These are phyloP conservation scores for Trametes coccinea DNA, from an alignment of 768 basidiomycete genomes.

Conservation along the genomic window DNA sequence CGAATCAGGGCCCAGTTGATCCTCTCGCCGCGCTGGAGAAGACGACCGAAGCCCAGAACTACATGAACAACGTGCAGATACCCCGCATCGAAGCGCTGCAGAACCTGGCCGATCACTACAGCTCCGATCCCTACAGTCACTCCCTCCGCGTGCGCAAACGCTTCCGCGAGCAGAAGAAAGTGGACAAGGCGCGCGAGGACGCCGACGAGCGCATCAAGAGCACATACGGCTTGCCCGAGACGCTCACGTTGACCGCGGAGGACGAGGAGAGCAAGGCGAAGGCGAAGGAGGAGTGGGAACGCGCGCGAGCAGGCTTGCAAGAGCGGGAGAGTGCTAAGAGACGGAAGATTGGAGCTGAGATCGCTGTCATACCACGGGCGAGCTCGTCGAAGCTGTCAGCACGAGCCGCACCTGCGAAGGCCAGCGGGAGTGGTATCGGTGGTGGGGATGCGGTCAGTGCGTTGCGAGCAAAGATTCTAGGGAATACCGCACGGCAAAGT, in stretches of 20 bases:
- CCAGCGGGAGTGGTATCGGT: slow-evolving; percentile 15
- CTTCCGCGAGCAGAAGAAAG: slow-evolving; percentile 87
- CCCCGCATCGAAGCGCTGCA: slow-evolving; percentile 84
- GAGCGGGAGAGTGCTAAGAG: slow-evolving; percentile 47
- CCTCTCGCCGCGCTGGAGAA: slow-evolving; percentile 91
- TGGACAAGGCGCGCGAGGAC: slow-evolving; percentile 64
- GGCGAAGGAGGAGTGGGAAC: slow-evolving; percentile 65
- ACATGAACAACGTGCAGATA: slow-evolving; percentile 69
- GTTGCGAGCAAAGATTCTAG: slow-evolving; percentile 57
- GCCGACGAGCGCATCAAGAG: slow-evolving; percentile 73
- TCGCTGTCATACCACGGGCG: slow-evolving; percentile 13
- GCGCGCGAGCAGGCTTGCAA: slow-evolving; percentile 49
- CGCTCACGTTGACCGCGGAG: slow-evolving; percentile 64
- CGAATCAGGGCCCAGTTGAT: slow-evolving; percentile 62
- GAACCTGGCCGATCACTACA: slow-evolving; percentile 71
- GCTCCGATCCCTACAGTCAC: slow-evolving; percentile 83
- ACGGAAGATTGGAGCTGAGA: slow-evolving; percentile 37
- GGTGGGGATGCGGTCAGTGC: slow-evolving; percentile 28
- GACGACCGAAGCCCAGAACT: slow-evolving; percentile 73
- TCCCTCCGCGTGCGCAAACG: slow-evolving; percentile 74
- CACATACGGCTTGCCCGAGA: slow-evolving; percentile 75
- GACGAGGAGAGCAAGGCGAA: slow-evolving; percentile 58
- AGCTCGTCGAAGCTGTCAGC: not conserved
- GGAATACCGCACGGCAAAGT: slow-evolving; percentile 50
- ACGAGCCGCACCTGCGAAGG: not conserved